Evolutionary conservation across 208 protist species (phyloP), one percentile per base, ranked within the genome.

Genomic region (Leishmania tropica): DNA sequence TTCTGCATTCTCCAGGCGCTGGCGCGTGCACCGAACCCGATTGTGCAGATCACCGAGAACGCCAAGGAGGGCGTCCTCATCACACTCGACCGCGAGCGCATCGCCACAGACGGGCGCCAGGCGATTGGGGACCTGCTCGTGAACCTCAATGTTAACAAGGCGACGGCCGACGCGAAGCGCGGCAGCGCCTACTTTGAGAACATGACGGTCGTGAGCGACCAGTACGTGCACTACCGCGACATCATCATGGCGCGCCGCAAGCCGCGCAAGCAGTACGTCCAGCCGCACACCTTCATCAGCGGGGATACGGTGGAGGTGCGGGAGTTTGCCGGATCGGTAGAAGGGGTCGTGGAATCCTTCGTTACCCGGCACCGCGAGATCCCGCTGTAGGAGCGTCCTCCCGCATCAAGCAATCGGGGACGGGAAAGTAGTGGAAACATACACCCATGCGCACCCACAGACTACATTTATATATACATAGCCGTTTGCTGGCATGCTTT

Each of bases 211-310:
- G 93, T 97, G 21, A 75, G 81, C 81, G 93, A 86, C 24, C 75
- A 88, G 15, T 97, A 93, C 58, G 54, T 97, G 19, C 24, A 80
- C 53, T 89, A 96, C 65, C 94, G 96, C 76, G 85, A 97, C 28
- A 90, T 93, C 47, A 85, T 98, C 7, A 79, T 98, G 37, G 65
- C 73, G 45, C 81, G 91, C 60, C 89, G 95, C 81, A 94, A 98
- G 86, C 96, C 96, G n/a, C 94, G 96, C 68, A 92, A 87, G 81
- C 89, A 97, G 76, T 98, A 97, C 80, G 92, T 97, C 62, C 96
- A 98, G 89, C 78, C 92, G 31, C 89, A 95, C 86, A 95, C 93
- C 45, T 48, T 31, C 45, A 78, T 94, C 47, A 70, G 81, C 51
- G 91, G 86, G n/a, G 85, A 85, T 62, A 85, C 87, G 24, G 92